Conservation (phyloP, 2,329 filamentous ascomycete species). For the Dothideomycetidae sp. region DNA sequence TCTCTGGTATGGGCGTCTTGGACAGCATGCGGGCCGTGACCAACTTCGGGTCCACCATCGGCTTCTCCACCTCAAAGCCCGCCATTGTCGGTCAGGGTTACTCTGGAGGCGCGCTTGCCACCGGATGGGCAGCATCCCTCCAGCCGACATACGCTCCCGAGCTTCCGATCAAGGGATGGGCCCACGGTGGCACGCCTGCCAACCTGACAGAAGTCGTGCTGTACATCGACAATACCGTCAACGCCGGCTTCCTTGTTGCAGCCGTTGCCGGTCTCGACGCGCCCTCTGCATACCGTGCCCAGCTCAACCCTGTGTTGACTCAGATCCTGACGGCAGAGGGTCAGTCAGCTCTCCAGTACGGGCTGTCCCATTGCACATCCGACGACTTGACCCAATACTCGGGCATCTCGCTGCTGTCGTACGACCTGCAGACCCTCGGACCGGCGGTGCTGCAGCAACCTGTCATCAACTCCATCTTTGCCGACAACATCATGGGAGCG, state of each 20-base stretch:
- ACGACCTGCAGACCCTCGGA: constrained; percentile 15
- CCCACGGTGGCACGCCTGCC: constrained; percentile 23
- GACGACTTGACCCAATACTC: constrained; percentile 16
- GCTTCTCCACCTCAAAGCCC: constrained; percentile 13
- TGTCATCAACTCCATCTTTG: constrained; percentile 13
- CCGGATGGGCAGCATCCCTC: constrained; percentile 38
- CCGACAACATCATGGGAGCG: constrained; percentile 15
- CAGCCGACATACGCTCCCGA: constrained; percentile 40
- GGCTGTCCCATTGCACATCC: constrained; percentile 14
- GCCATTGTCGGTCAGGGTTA: constrained; percentile 39
- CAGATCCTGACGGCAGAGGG: constrained; percentile 16
- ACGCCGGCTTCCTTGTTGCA: constrained; percentile 19
- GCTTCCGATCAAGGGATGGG: constrained; percentile 34
- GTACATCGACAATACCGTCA: constrained; percentile 16
- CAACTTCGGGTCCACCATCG: constrained; percentile 17
- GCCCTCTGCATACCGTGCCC: constrained; percentile 15
- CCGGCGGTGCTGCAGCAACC: constrained; percentile 16
- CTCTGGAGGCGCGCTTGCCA: constrained; percentile 40
- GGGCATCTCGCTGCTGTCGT: constrained; percentile 12
- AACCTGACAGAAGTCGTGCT: constrained; percentile 22
- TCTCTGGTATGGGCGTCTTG: constrained; percentile 29
- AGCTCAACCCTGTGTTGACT: constrained; percentile 13
- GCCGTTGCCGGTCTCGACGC: constrained; percentile 15
- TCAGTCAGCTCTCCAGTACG: constrained; percentile 12
- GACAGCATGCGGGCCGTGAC: constrained; percentile 30